phyloP scores from a whole-genome alignment of 108 stramenopile species.

The Chaetoceros muelleri region DNA sequence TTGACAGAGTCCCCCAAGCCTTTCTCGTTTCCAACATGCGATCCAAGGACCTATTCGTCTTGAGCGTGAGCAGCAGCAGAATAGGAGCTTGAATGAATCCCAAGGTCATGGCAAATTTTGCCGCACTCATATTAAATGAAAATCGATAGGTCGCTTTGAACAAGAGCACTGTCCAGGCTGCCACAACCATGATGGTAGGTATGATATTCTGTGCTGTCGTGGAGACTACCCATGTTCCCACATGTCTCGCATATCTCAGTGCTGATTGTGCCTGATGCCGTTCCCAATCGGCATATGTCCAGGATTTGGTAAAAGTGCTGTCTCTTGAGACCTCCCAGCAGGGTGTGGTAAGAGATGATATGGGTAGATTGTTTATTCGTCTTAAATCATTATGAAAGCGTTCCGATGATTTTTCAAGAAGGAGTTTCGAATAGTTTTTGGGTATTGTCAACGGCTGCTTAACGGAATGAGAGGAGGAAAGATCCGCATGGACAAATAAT shows the following conservation, averaged over 20 bases:
- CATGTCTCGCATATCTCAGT: constrained; percentile 17
- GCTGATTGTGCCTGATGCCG: constrained; percentile 15
- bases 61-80: constrained; percentile 21
- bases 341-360: background rate
- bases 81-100: constrained; percentile 19
- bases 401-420: no score
- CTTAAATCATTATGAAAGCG: background rate
- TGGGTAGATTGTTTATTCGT: background rate
- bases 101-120: constrained; percentile 7
- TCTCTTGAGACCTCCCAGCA: background rate
- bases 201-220: constrained; percentile 18
- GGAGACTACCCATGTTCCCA: constrained; percentile 13
- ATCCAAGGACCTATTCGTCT: constrained; percentile 17
- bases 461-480: background rate
- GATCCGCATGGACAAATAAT: background rate
- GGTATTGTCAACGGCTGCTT: no score
- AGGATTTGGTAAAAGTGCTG: constrained; percentile 1
- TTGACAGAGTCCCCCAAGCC: constrained; percentile 15
- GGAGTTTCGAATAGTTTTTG: no score
- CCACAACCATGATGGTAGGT: constrained; percentile 19
- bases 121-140: background rate
- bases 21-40: constrained; percentile 18
- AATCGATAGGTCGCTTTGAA: background rate
- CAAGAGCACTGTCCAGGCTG: constrained; percentile 11
- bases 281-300: constrained; percentile 20